Percentiles rank a stretch among this genome's conserved stretches.
Conservation (phyloP, 1,284 basidiomycete genomes). For the Tranzscheliella williamsii region DNA sequence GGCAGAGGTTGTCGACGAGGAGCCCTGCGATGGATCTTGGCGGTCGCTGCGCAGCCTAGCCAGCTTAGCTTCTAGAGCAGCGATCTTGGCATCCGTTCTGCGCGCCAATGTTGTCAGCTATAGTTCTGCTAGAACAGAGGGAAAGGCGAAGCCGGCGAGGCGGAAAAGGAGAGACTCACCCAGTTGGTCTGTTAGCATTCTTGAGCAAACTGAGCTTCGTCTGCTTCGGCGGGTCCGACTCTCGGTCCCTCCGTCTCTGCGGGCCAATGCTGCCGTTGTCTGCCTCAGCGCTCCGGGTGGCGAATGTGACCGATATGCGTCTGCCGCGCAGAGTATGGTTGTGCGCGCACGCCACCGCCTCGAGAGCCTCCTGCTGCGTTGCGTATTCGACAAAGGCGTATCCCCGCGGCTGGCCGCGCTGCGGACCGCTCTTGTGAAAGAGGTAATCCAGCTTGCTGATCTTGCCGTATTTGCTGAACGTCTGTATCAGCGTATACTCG, state of each 20-base stretch:
- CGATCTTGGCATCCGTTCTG: conserved; percentile 80
- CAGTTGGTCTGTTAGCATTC: conserved; percentile 68
- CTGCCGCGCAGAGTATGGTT: conserved; percentile 82
- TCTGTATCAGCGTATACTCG: conserved; percentile 80
- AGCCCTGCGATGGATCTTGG: conserved; percentile 6
- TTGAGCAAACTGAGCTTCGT: conserved; percentile 87
- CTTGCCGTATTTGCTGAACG: conserved; percentile 88
- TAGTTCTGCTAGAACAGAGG: no score
- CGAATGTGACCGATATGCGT: conserved; percentile 83
- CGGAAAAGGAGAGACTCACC: no score
- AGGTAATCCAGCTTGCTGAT: conserved; percentile 89
- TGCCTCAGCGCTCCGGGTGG: conserved; percentile 69
- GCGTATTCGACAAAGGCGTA: conserved; percentile 89
- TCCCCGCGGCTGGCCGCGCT: conserved; percentile 88
- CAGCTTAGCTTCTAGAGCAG: conserved; percentile 91
- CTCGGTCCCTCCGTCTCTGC: conserved; percentile 16
- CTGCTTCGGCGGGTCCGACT: conserved; percentile 70
- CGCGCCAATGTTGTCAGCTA: conserved; percentile 47
- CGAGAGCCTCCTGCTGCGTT: conserved; percentile 69
- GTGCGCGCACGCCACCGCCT: conserved; percentile 75
- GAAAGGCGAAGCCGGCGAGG: no score
- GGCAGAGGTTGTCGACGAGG: conserved; percentile 9
- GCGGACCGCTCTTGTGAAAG: conserved; percentile 86
- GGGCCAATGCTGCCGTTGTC: conserved; percentile 15
- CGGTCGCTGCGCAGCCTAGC: conserved; percentile 11